These are phyloP conservation scores for Dendryphion nanum DNA, from an alignment of 2,329 filamentous ascomycete genomes.

Conservation along the genomic window DNA sequence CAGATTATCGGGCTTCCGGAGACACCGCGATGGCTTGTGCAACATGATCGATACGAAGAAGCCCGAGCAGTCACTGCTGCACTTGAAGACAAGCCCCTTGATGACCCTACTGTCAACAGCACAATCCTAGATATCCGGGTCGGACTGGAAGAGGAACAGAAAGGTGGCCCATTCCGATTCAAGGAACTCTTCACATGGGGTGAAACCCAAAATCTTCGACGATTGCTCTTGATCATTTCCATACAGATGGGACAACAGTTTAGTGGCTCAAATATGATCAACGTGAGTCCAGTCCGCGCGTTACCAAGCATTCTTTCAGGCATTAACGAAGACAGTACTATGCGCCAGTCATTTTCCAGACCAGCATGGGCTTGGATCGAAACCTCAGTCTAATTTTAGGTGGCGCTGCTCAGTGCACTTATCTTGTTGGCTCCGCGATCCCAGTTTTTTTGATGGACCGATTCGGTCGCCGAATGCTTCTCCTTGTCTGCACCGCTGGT, in stretches of 20 bases:
- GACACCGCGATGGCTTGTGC: not conserved
- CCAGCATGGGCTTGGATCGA: not conserved
- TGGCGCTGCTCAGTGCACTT: not conserved
- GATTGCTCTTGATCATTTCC: too few species aligned
- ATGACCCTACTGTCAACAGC: not conserved
- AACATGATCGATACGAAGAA: not conserved
- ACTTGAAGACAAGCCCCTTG: not conserved
- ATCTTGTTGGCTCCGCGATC: not conserved
- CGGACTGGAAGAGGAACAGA: not conserved
- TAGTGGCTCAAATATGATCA: too few species aligned
- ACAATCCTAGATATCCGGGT: not conserved
- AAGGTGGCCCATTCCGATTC: too few species aligned
- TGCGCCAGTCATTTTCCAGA: not conserved
- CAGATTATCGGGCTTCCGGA: not conserved
- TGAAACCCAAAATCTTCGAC: not conserved
- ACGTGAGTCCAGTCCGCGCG: too few species aligned
- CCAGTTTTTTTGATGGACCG: not conserved
- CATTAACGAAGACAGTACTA: too few species aligned
- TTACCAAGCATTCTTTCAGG: too few species aligned
- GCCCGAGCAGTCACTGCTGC: not conserved
- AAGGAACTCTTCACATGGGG: too few species aligned
- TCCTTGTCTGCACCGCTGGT: not conserved
- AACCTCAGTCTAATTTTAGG: not conserved
- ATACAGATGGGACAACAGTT: too few species aligned
- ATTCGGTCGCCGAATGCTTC: not conserved